Base-by-base conservation (phyloP, 768 basidiomycete genomes). In the Suillus americanus region DNA sequence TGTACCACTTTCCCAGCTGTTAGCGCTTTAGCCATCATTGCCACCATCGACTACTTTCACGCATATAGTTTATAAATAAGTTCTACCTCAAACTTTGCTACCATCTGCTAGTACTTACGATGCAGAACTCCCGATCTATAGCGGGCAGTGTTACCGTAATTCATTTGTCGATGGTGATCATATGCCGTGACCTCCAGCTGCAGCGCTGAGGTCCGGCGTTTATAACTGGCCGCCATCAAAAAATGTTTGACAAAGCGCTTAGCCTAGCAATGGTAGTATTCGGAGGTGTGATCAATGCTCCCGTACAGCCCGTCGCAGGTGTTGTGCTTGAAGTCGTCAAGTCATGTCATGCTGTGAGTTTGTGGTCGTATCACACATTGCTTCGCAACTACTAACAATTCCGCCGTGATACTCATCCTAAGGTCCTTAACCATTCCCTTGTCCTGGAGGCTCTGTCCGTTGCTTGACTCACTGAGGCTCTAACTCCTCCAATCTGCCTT, bases 271-370 rank as follows among this genome's bases (percentile, higher is more conserved):
- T 64, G 61, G 64, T 62, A 56, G 64, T 65, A n/a, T 35, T 46
- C 61, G n/a, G 59, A 46, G 65, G 67, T 68, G 53, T 69, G 60
- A 72, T 71, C 72, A 70, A 65, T 45, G 59, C 41, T 66, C 40
- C 37, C 64, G 73, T 72, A 79, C 78, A 79, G 79, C 79, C 79
- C 72, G 75, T 76, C 66, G 72, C 72, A 67, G 64, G 60, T 56
- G 43, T 64, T 57, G 53, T 62, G 38, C 40, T 66, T 63, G 50
- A 63, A 70, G 66, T 70, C 57, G 53, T 64, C 64, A 69, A 60
- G 61, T 62, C 30, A 37, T 40, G 57, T 30, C 46, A 61, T 64
- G 63, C 68, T 68, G 68, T 69, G 68, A 65, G 66, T 65, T 62
- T 59, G 35, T 48, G 54, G 51, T 60, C 43, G 60, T 53, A 40